These are phyloP conservation scores for Suillus weaverae DNA, from an alignment of 768 basidiomycete genomes.

Conservation along the genomic window DNA sequence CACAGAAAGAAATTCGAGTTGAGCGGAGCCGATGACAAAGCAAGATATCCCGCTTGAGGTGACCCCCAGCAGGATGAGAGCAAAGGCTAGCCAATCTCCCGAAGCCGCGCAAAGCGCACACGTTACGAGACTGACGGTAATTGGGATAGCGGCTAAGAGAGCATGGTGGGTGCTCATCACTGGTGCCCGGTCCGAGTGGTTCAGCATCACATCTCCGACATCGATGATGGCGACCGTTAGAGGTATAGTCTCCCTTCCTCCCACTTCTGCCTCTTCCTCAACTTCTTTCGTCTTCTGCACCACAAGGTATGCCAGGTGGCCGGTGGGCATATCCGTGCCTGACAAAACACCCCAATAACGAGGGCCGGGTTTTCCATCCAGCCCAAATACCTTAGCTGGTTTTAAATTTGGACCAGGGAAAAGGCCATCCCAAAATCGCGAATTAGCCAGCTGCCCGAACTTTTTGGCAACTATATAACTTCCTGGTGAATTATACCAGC, in stretches of 20 bases:
- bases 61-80: constrained; percentile 35
- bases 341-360: constrained; percentile 26
- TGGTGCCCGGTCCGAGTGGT: constrained; percentile 11
- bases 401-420: constrained; percentile 20
- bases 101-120: constrained; percentile 27
- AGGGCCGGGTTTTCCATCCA: constrained; percentile 31
- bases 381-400: constrained; percentile 23
- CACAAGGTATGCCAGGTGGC: constrained; percentile 24
- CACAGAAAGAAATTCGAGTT: constrained; percentile 21
- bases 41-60: constrained; percentile 32
- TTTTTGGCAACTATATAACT: constrained; percentile 30
- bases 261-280: constrained; percentile 9
- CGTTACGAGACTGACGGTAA: constrained; percentile 20
- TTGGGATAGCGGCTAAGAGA: constrained; percentile 26
- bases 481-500: constrained; percentile 40
- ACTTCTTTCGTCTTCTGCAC: constrained; percentile 16
- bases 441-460: constrained; percentile 29
- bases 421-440: constrained; percentile 28
- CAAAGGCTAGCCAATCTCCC: constrained; percentile 32
- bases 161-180: constrained; percentile 8
- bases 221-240: constrained; percentile 18
- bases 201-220: constrained; percentile 6
- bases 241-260: constrained; percentile 23
- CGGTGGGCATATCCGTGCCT: constrained; percentile 22
- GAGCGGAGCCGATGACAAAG: constrained; percentile 32